Evolutionary conservation across 139 green algal genomes (phyloP).

Genomic region (Chlorella sp.): DNA sequence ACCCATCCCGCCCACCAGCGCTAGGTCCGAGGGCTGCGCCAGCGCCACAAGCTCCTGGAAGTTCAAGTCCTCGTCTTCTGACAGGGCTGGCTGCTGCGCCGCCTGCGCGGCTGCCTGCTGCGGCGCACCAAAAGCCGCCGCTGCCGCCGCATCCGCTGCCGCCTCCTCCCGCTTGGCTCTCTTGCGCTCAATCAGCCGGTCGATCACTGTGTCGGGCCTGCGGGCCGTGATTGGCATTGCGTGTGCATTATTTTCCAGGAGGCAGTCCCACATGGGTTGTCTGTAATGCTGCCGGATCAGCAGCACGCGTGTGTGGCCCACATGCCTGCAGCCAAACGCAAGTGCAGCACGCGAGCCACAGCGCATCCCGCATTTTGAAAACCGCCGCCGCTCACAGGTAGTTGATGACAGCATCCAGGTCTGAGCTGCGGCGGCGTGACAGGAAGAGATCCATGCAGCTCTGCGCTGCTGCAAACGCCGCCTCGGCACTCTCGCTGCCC

Average conservation of each 20-base stretch:
- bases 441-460: slow-evolving; percentile 14
- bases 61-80: not conserved
- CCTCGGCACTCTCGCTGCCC: not conserved
- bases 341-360: not conserved
- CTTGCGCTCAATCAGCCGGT: slow-evolving; percentile 23
- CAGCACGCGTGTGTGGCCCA: too few relatives aligned
- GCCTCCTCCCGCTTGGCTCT: slow-evolving; percentile 3
- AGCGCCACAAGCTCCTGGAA: slow-evolving; percentile 16
- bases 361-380: not conserved
- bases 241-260: too few relatives aligned
- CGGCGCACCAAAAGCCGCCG: not conserved
- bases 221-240: too few relatives aligned
- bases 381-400: not conserved
- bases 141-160: not conserved
- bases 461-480: slow-evolving; percentile 6
- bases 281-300: too few relatives aligned
- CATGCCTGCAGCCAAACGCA: too few relatives aligned
- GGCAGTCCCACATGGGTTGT: too few relatives aligned
- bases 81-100: not conserved
- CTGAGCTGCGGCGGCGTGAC: not conserved
- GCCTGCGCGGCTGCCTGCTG: not conserved
- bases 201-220: slow-evolving; percentile 18
- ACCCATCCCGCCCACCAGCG: not conserved
- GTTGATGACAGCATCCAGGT: slow-evolving; percentile 11
- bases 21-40: slow-evolving; percentile 6